Conservation (phyloP, 495 filamentous ascomycete genomes). For the Mycothermus thermophilus region DNA sequence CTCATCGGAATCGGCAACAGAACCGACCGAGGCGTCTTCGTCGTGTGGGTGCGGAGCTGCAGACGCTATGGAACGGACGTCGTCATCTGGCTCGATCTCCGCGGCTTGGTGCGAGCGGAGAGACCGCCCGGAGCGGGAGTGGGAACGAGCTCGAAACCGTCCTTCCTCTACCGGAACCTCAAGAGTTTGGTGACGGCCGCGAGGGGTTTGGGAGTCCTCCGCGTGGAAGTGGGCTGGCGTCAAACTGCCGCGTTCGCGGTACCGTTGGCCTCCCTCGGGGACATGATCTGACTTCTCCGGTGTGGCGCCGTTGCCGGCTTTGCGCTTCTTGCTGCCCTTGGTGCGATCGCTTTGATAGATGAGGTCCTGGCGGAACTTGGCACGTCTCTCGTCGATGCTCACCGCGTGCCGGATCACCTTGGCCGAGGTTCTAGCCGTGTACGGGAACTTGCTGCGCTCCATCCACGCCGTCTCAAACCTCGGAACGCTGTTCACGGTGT, state of each 20-base stretch:
- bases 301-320: constrained; percentile 23
- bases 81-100: constrained; percentile 14
- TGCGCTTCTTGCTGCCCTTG: constrained; percentile 20
- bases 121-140: constrained; percentile 16
- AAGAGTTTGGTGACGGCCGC: constrained; percentile 10
- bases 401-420: constrained; percentile 59
- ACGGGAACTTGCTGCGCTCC: constrained; percentile 68
- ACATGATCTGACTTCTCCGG: constrained; percentile 28
- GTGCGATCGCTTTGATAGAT: constrained; percentile 43
- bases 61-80: no score
- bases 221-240: no score
- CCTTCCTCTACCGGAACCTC: constrained; percentile 10
- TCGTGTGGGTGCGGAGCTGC: constrained; percentile 16
- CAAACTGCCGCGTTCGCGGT: constrained; percentile 11
- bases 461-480: constrained; percentile 77
- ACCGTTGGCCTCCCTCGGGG: no score
- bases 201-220: no score
- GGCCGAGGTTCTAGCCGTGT: constrained; percentile 65
- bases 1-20: constrained; percentile 35
- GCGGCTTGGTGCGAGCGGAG: constrained; percentile 13
- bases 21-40: constrained; percentile 24
- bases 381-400: constrained; percentile 63
- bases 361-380: constrained; percentile 55
- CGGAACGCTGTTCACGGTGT: constrained; percentile 73
- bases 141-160: constrained; percentile 35